Percentiles rank a stretch among this genome's conserved stretches.
phyloP scores from a whole-genome alignment of 1,284 basidiomycete genomes.

The Amylostereum areolatum region DNA sequence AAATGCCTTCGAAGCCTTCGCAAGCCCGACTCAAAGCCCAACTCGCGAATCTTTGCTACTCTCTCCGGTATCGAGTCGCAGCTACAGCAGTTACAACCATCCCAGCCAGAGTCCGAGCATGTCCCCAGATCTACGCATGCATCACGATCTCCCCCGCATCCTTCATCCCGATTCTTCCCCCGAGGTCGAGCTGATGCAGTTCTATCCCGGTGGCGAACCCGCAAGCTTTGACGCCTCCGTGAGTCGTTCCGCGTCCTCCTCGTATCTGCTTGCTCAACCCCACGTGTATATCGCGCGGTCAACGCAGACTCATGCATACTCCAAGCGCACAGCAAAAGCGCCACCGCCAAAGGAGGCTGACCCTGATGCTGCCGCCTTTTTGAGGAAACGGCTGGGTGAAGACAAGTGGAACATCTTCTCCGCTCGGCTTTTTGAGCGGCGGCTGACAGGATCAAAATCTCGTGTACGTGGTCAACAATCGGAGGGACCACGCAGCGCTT shows the following conservation, averaged over 20 bases:
- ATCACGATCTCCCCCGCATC: constrained; percentile 10
- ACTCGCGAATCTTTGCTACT: constrained; percentile 2
- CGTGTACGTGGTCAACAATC: constrained; percentile 23
- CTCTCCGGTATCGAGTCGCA: constrained; percentile 9
- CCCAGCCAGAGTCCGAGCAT: constrained; percentile 8
- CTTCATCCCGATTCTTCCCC: not conserved
- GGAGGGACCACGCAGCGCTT: constrained; percentile 28
- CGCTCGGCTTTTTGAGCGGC: constrained; percentile 40
- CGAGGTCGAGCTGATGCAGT: constrained; percentile 11
- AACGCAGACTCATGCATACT: constrained; percentile 15
- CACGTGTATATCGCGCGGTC: not conserved
- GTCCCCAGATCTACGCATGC: constrained; percentile 10
- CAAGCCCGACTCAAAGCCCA: not conserved
- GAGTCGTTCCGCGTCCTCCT: not conserved
- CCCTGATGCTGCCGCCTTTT: constrained; percentile 38
- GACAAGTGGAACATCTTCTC: constrained; percentile 41
- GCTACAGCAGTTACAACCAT: constrained; percentile 6
- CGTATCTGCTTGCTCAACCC: not conserved
- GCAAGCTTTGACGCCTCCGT: constrained; percentile 12
- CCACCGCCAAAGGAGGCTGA: constrained; percentile 22
- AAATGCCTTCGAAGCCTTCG: not conserved
- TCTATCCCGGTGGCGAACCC: too few relatives aligned
- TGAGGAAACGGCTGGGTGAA: constrained; percentile 36
- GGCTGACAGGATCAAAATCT: constrained; percentile 31
- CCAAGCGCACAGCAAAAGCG: constrained; percentile 15